Evolutionary conservation across 768 basidiomycete genomes (phyloP).

Genomic region (Phlebiopsis gigantea): DNA sequence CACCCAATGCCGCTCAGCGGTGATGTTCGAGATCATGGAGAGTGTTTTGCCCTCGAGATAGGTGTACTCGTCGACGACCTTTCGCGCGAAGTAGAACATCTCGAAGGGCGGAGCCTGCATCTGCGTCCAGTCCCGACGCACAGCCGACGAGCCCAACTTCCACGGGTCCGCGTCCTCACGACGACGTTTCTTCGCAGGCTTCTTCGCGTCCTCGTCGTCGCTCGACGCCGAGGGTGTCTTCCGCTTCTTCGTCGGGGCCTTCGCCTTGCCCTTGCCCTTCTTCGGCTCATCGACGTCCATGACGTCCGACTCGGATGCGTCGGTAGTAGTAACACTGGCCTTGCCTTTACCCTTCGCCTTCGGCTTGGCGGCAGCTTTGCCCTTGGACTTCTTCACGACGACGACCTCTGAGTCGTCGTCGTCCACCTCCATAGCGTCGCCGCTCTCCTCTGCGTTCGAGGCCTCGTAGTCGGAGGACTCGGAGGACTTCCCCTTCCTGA

Average conservation of each 20-base stretch:
- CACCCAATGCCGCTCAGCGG: slow-evolving; percentile 84
- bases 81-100: slow-evolving; percentile 87
- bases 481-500: slow-evolving; percentile 9
- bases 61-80: slow-evolving; percentile 93
- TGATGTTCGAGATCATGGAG: slow-evolving; percentile 69
- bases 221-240: slow-evolving; percentile 26
- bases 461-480: slow-evolving; percentile 13
- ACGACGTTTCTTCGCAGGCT: slow-evolving; percentile 50
- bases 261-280: slow-evolving; percentile 25
- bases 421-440: slow-evolving; percentile 22
- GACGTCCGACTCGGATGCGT: slow-evolving; percentile 8
- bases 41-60: slow-evolving; percentile 81
- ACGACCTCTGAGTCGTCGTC: slow-evolving; percentile 17
- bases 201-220: slow-evolving; percentile 25
- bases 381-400: slow-evolving; percentile 13
- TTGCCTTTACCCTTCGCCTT: slow-evolving; percentile 21
- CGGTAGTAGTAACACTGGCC: slow-evolving; percentile 22
- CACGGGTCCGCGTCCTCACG: slow-evolving; percentile 68
- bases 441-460: slow-evolving; percentile 12
- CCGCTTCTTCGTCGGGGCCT: slow-evolving; percentile 31
- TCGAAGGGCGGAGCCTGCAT: slow-evolving; percentile 84
- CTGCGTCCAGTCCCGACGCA: slow-evolving; percentile 68
- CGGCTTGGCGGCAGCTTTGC: slow-evolving; percentile 22
- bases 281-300: slow-evolving; percentile 29
- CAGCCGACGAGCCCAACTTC: slow-evolving; percentile 59